Evolutionary conservation across 495 filamentous ascomycete genomes (phyloP).

Genomic region (Penicillium egyptiacum): DNA sequence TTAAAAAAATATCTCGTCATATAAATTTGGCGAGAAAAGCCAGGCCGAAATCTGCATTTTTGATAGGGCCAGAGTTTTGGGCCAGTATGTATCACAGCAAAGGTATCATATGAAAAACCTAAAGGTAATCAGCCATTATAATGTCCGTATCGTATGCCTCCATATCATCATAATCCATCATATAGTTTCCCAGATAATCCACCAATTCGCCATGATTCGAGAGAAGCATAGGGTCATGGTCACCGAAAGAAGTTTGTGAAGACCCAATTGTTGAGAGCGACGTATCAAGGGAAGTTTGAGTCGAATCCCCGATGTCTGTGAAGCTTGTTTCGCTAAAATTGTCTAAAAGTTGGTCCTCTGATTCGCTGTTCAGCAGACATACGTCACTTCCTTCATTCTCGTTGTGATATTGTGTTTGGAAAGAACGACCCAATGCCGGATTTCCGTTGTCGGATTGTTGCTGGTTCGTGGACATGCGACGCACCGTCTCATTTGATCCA

Average conservation of each 20-base stretch:
- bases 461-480: not conserved
- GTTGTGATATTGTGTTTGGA: too few relatives aligned
- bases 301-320: constrained; percentile 1
- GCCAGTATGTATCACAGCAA: not conserved
- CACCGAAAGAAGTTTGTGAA: not conserved
- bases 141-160: not conserved
- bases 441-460: not conserved
- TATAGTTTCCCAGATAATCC: not conserved
- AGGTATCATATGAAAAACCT: not conserved
- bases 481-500: not conserved
- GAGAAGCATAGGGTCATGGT: not conserved
- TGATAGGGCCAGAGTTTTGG: too few relatives aligned
- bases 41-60: too few relatives aligned
- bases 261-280: not conserved
- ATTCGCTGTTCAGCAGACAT: not conserved
- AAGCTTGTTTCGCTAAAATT: not conserved
- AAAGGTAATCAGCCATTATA: constrained; percentile 1
- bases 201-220: not conserved
- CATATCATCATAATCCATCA: not conserved
- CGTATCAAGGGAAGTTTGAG: constrained; percentile 3
- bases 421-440: not conserved
- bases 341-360: constrained; percentile 5
- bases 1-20: too few relatives aligned
- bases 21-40: too few relatives aligned
- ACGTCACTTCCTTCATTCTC: not conserved